Evolutionary conservation across 257 asterid genomes (phyloP).

Genomic region (Nicotiana sylvestris): DNA sequence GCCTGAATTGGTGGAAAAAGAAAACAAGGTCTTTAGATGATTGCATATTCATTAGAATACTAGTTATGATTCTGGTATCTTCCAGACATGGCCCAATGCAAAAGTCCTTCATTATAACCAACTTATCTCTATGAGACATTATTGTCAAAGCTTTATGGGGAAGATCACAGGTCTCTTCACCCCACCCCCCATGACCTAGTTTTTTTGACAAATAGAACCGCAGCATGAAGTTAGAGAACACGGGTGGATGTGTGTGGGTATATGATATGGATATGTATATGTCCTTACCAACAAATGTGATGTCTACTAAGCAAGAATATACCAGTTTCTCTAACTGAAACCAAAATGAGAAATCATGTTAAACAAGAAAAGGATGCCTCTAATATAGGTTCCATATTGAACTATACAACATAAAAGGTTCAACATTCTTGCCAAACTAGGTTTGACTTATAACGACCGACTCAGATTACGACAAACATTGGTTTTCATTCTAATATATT

Average conservation of each 20-base stretch:
- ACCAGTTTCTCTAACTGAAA: not conserved
- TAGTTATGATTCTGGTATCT: not conserved
- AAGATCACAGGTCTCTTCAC: not conserved
- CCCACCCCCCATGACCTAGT: not conserved
- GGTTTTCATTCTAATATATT: not conserved
- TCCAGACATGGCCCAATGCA: not conserved
- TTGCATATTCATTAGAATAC: not conserved
- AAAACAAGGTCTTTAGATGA: not conserved
- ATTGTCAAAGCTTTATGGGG: not conserved
- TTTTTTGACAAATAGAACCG: not conserved
- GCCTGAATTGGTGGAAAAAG: not conserved
- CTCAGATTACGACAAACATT: not conserved
- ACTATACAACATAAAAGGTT: not conserved
- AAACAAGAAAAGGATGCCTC: not conserved
- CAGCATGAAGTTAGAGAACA: not conserved
- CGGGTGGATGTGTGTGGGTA: not conserved
- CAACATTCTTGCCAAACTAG: not conserved
- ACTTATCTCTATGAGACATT: not conserved
- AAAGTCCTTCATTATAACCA: not conserved
- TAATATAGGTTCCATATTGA: not conserved
- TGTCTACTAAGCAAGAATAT: not conserved
- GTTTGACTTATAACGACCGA: not conserved
- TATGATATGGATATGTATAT: not conserved
- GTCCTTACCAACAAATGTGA: not conserved
- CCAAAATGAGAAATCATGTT: not conserved